A percentile compares a stretch with the other conserved stretches of the same genome.
Evolutionary conservation across 352 stramenopile genomes (phyloP).

Genomic region (Thraustochytrium sp.): DNA sequence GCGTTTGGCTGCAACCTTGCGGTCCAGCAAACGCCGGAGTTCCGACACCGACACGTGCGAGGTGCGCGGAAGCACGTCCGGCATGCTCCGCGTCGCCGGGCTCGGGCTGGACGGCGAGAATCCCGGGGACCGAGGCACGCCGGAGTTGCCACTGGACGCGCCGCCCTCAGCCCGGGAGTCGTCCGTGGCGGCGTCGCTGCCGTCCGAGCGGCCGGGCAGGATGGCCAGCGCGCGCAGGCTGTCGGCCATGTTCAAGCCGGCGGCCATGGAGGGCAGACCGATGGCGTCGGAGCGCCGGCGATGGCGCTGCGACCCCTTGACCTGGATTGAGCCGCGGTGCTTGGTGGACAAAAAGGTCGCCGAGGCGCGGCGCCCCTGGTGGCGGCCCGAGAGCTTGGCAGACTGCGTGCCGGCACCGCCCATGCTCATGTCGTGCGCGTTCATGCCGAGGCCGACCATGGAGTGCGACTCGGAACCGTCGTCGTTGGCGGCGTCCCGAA

Average conservation of each 20-base stretch:
- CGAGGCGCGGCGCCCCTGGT: neutral
- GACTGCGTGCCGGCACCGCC: neutral
- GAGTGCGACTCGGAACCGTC: neutral
- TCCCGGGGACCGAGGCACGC: neutral
- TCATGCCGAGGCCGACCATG: neutral
- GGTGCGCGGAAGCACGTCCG: neutral
- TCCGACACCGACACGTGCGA: neutral
- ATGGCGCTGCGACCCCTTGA: neutral
- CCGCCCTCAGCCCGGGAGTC: neutral
- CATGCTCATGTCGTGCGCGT: neutral
- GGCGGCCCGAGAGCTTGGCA: neutral
- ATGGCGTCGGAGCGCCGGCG: neutral
- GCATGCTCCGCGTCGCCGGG: neutral
- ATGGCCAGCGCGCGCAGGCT: neutral
- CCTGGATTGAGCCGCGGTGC: neutral
- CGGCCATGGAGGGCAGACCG: neutral
- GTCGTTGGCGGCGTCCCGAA: neutral
- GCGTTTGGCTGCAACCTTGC: constrained; percentile 10
- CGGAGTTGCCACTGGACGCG: neutral
- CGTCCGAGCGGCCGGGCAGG: neutral
- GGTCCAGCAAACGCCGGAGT: neutral
- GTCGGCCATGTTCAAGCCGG: neutral
- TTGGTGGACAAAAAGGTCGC: neutral
- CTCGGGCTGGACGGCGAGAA: neutral
- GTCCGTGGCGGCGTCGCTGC: neutral